A percentile compares a stretch with the other conserved stretches of the same genome.
phyloP scores from a whole-genome alignment of 225 moss, liverwort and hornwort genomes.

The Antitrichia curtipendula region DNA sequence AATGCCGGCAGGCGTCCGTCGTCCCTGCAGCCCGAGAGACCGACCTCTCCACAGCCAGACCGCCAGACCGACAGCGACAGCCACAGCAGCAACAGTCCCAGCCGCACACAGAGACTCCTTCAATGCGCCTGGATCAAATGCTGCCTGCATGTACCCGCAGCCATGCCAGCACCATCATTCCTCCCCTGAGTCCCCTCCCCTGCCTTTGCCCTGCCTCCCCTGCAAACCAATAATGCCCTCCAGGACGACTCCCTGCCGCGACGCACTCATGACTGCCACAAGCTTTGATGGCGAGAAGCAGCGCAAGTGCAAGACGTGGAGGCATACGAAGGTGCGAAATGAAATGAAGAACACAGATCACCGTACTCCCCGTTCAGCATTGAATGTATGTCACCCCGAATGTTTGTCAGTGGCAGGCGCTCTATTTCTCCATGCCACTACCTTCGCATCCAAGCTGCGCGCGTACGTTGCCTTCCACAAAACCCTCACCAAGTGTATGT shows the following conservation, averaged over 20 bases:
- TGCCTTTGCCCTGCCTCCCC: not conserved
- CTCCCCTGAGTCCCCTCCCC: not conserved
- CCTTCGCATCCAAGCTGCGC: not conserved
- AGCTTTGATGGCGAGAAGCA: not conserved
- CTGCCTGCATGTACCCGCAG: conserved; percentile 10
- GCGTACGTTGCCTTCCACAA: not conserved
- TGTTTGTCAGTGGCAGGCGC: not conserved
- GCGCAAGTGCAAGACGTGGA: not conserved
- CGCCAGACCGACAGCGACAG: conserved; percentile 5
- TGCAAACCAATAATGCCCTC: conserved; percentile 13
- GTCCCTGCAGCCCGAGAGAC: not conserved
- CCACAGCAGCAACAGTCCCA: not conserved
- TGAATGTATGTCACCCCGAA: not conserved
- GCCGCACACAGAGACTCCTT: conserved; percentile 8
- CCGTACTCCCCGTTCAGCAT: not conserved
- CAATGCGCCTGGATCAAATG: conserved; percentile 14
- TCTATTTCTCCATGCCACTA: not conserved
- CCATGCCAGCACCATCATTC: conserved; percentile 10
- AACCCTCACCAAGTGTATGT: not conserved
- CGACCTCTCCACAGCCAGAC: conserved; percentile 9
- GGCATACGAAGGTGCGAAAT: not conserved
- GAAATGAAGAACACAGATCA: not conserved
- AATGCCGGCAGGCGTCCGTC: not conserved
- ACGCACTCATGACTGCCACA: conserved; percentile 7
- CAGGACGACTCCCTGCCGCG: not conserved